Base-by-base conservation (phyloP, 2,329 filamentous ascomycete genomes). In the Fusarium neocosmosporiellum region DNA sequence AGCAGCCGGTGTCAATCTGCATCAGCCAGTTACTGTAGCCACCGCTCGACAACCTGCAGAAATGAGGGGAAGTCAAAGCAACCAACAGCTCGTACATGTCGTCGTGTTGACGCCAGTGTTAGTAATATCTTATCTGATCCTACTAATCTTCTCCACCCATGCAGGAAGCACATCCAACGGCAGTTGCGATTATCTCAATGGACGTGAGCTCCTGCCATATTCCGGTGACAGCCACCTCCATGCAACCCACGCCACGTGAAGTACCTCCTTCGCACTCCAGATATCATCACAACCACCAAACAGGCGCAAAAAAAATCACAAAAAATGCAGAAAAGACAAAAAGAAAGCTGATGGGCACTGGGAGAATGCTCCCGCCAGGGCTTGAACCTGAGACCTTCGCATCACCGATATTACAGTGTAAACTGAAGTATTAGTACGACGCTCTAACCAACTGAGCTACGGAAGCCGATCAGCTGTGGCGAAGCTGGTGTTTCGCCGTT, bases 401-500 rank as follows among this genome's bases (percentile, higher is more conserved):
- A 77, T 77, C 31, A 77, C 75, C 59, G 67, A 72, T 31, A 67
- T 41, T 75, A 65, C 37, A 65, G 13, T 11, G 46, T 43, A 58
- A 43, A 36, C 59, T 60, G 62, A 59, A 75, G 68, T 77, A 76
- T 77, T 76, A 77, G 75, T 77, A 77, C 75, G 75, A 77, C 73
- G 75, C 75, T 77, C 75, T 77, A 77, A 77, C 75, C 73, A 77
- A 77, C 75, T 77, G 75, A 77, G 75, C 75, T 77, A 77, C 72
- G 75, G 75, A 77, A 77, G 75, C 75, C 75, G 48, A 75, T 70
- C 74, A 71, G 59, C 59, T 59, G 16, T 27, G 60, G 55, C 59
- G 48, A 33, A 63, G 8, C 1, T 20, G 14, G 1, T 61, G 29
- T 39, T 60, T 58, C 63, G 53, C 62, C 22, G 59, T 55, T 65